A percentile compares a stretch with the other conserved stretches of the same genome.
phyloP scores from a whole-genome alignment of 2,329 filamentous ascomycete species.

The Pseudogymnoascus sp. region DNA sequence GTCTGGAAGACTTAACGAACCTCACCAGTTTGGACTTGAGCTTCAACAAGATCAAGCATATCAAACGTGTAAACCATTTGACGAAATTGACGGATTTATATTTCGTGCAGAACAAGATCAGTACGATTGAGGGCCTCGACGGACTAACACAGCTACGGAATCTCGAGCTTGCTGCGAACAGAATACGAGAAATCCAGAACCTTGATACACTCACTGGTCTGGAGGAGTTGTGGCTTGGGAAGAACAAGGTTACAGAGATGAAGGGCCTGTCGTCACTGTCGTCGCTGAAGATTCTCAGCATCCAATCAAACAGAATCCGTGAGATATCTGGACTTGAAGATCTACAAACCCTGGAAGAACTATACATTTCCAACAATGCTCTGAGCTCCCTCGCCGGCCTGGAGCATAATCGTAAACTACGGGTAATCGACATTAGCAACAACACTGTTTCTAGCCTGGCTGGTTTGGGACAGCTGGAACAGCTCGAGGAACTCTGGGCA shows the following conservation, averaged over 20 bases:
- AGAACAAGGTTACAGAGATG: conserved; percentile 90
- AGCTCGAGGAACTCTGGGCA: conserved; percentile 89
- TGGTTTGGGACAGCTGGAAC: conserved; percentile 59
- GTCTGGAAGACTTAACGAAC: conserved; percentile 68
- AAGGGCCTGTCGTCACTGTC: conserved; percentile 66
- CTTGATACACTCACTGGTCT: conserved; percentile 69
- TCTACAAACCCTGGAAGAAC: conserved; percentile 73
- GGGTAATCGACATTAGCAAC: conserved; percentile 80
- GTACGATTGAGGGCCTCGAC: conserved; percentile 76
- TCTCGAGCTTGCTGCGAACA: conserved; percentile 86
- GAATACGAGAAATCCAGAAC: conserved; percentile 82
- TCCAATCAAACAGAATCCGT: conserved; percentile 89
- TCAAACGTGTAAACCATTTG: conserved; percentile 78
- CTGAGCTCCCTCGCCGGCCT: conserved; percentile 71
- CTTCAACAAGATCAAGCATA: conserved; percentile 99
- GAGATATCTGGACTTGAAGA: conserved; percentile 68
- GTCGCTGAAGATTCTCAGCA: conserved; percentile 80
- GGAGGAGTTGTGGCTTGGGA: conserved; percentile 89
- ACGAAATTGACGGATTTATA: conserved; percentile 75
- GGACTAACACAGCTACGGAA: conserved; percentile 68
- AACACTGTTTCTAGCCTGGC: conserved; percentile 73
- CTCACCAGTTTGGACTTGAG: conserved; percentile 80
- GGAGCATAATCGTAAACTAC: conserved; percentile 58
- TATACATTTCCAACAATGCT: conserved; percentile 95
- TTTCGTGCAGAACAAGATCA: conserved; percentile 92